Base-by-base conservation (phyloP, 805 yeast genomes). In the Yamadazyma endophytica region DNA sequence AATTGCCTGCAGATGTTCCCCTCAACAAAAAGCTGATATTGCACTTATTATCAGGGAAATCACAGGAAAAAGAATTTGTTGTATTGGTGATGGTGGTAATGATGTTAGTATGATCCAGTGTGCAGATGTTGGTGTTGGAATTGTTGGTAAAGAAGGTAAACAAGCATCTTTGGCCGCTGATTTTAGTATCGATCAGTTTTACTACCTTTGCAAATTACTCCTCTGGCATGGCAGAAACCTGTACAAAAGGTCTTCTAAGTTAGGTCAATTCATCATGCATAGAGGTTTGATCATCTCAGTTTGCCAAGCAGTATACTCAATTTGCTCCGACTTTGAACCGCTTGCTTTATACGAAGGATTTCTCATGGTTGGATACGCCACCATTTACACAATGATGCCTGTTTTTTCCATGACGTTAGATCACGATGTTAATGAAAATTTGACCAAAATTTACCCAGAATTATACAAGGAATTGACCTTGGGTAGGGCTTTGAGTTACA, bases 71-170 rank as follows among this genome's bases (percentile, higher is more conserved):
- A 67, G 98, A 31, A 97, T 90, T 2, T 90, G 97, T 44, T 92
- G 97, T 51, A 94, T 92, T 44, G 99, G 99, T 35, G 99, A 92
- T 58, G 99, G 99, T 49, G 99, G 99, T 47, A 92, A 92, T 50
- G 99, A 92, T 59, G 99, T 92, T 20, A 84, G 95, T 47, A 92
- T 92, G 99, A 92, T 92, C 44, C 98, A 92, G 60, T 82, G 94
- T 44, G 98, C 99, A 1, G 96, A 94, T 63, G 96, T 92, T 7
- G 99, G 99, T 37, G 95, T 92, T 17, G 99, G 99, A 35, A 92
- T 92, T 44, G 98, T 92, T 13, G 99, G 99, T 21, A 92, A 92
- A 56, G 99, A 92, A 56, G 99, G 99, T 21, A 82, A 82, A 41
- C 99, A 92, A 56, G 98, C 98, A 0, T 87, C 96, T 1, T 65